Evolutionary conservation across 2,329 filamentous ascomycete genomes (phyloP).

Genomic region (Alternaria atra): DNA sequence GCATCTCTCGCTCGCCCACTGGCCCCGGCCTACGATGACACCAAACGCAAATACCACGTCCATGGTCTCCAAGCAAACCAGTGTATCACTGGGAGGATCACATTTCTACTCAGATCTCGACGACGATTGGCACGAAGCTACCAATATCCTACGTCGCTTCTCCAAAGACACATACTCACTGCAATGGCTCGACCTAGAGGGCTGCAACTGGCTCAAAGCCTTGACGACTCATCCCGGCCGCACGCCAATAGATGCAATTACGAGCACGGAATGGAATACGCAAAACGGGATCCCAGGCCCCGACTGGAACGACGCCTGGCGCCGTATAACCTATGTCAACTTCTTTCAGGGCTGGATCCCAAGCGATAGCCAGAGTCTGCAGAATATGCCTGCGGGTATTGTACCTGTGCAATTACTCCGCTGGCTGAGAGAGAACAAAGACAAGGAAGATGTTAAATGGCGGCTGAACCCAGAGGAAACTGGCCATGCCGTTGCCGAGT

Average conservation of each 20-base stretch:
- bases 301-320: constrained; percentile 55
- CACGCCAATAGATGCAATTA: not conserved
- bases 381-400: constrained; percentile 48
- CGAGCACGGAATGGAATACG: constrained; percentile 12
- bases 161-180: constrained; percentile 66
- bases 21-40: constrained; percentile 67
- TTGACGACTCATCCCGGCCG: constrained; percentile 53
- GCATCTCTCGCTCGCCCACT: constrained; percentile 69
- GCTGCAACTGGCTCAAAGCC: constrained; percentile 66
- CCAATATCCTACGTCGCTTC: constrained; percentile 64
- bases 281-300: constrained; percentile 31
- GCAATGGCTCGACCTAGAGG: constrained; percentile 69
- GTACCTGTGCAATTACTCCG: constrained; percentile 46
- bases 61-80: constrained; percentile 53
- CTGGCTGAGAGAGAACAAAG: constrained; percentile 47
- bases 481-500: constrained; percentile 36
- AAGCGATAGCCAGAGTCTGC: constrained; percentile 35
- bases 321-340: constrained; percentile 54
- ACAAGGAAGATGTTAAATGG: constrained; percentile 27
- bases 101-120: constrained; percentile 63
- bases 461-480: constrained; percentile 30
- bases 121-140: constrained; percentile 65
- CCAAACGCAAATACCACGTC: constrained; percentile 61
- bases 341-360: constrained; percentile 58
- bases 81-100: constrained; percentile 60